A percentile compares a stretch with the other conserved stretches of the same genome.
phyloP scores from a whole-genome alignment of 371 early-diverging fungal species.

The Mucor sp. region DNA sequence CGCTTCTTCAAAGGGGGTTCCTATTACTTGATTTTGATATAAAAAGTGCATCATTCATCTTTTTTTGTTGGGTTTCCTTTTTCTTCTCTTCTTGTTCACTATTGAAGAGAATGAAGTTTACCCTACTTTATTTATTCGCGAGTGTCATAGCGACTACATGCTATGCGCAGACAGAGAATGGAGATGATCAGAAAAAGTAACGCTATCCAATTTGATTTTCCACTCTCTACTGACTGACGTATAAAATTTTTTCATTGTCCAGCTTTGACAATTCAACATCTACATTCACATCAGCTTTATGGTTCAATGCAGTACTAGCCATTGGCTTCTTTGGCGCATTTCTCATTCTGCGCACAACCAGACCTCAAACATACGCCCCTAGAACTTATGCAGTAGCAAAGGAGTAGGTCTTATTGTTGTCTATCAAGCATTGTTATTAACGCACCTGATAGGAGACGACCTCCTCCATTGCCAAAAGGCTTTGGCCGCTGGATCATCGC shows the following conservation, averaged over 20 bases:
- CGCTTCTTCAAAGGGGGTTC: not conserved
- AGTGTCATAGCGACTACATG: not conserved
- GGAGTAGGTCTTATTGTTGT: slow-evolving; percentile 37
- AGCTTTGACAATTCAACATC: slow-evolving; percentile 51
- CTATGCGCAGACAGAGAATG: not conserved
- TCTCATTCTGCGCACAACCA: slow-evolving; percentile 54
- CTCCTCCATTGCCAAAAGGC: slow-evolving; percentile 56
- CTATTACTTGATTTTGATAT: not conserved
- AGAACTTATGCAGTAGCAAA: slow-evolving; percentile 67
- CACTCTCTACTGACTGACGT: not conserved
- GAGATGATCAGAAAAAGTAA: not conserved
- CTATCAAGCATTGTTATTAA: not conserved
- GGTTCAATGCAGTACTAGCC: slow-evolving; percentile 68
- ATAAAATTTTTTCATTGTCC: not conserved
- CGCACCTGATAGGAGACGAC: slow-evolving; percentile 48
- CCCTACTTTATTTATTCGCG: not conserved
- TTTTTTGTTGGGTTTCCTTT: not conserved
- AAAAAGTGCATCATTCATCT: not conserved
- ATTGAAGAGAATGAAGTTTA: not conserved
- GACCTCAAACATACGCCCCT: slow-evolving; percentile 70
- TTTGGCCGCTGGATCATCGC: slow-evolving; percentile 64
- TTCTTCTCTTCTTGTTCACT: not conserved
- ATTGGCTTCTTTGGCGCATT: slow-evolving; percentile 59
- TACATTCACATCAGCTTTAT: slow-evolving; percentile 67
- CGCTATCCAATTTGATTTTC: not conserved